phyloP scores from a whole-genome alignment of 1,139 yeast genomes.

The Geotrichum aggregatum region DNA sequence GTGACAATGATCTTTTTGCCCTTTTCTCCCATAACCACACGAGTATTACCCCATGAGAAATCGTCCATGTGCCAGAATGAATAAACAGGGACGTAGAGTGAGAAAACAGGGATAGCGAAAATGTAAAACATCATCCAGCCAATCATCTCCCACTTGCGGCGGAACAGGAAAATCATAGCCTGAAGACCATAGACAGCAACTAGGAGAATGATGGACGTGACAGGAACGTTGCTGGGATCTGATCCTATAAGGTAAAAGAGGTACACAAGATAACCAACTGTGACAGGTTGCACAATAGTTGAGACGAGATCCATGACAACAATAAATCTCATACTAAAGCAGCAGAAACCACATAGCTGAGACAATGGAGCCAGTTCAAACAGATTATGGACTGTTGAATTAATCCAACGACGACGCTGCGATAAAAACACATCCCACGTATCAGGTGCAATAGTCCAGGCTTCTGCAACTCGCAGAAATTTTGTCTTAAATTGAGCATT shows the following conservation, averaged over 20 bases:
- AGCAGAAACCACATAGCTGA: constrained; percentile 40
- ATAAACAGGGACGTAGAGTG: constrained; percentile 39
- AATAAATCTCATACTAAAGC: constrained; percentile 39
- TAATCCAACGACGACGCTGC: constrained; percentile 45
- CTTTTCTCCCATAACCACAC: constrained; percentile 42
- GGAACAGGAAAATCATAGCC: constrained; percentile 36
- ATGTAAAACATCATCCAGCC: constrained; percentile 42
- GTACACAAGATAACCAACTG: constrained; percentile 37
- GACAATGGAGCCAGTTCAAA: constrained; percentile 36
- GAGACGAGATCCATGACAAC: constrained; percentile 40
- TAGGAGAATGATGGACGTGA: constrained; percentile 38
- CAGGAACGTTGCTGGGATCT: constrained; percentile 34
- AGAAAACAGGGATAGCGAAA: constrained; percentile 39
- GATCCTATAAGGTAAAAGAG: constrained; percentile 37
- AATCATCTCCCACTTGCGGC: constrained; percentile 41
- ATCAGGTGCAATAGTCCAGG: constrained; percentile 39
- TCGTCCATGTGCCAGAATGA: constrained; percentile 42
- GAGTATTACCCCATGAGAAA: constrained; percentile 44
- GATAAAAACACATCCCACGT: constrained; percentile 37
- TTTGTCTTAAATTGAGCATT: constrained; percentile 35
- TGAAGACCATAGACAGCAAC: constrained; percentile 40
- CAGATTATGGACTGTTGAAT: constrained; percentile 42
- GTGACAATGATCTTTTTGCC: constrained; percentile 39
- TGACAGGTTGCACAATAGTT: constrained; percentile 39
- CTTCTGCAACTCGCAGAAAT: constrained; percentile 38